Evolutionary conservation across 768 basidiomycete species (phyloP).

Genomic region (Terana coerulea): DNA sequence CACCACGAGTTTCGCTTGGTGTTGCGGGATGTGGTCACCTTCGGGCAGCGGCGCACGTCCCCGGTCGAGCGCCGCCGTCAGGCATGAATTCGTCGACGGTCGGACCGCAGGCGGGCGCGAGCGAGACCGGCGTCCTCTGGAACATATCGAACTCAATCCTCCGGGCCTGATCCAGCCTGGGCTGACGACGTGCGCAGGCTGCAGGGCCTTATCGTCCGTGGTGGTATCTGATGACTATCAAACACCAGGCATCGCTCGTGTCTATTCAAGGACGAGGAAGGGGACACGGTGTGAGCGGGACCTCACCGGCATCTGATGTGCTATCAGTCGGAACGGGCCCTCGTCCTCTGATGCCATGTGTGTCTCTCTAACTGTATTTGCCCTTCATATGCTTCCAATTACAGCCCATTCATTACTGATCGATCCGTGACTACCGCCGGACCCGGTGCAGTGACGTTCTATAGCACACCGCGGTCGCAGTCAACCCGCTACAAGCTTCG

Average conservation of each 20-base stretch:
- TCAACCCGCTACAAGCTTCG: no score
- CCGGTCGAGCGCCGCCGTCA: background rate
- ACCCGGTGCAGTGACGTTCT: no score
- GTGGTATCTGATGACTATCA: background rate
- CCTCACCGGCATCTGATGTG: constrained; percentile 8
- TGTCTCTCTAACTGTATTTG: background rate
- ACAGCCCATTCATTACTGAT: background rate
- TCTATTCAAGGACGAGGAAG: background rate
- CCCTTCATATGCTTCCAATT: background rate
- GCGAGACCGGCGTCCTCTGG: no score
- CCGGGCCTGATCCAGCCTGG: background rate
- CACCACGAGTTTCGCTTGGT: background rate
- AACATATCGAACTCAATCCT: no score
- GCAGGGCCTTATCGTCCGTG: background rate
- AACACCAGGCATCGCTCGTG: background rate
- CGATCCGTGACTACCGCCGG: background rate
- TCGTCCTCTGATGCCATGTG: background rate
- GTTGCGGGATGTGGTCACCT: background rate
- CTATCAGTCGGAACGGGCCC: constrained; percentile 5
- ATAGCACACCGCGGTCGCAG: no score
- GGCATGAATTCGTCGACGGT: background rate
- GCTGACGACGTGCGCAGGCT: background rate
- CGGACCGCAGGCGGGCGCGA: background rate
- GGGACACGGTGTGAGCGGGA: background rate
- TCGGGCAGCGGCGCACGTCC: background rate